phyloP scores from a whole-genome alignment of 2,329 filamentous ascomycete genomes.

The Pseudogymnoascus sp. region DNA sequence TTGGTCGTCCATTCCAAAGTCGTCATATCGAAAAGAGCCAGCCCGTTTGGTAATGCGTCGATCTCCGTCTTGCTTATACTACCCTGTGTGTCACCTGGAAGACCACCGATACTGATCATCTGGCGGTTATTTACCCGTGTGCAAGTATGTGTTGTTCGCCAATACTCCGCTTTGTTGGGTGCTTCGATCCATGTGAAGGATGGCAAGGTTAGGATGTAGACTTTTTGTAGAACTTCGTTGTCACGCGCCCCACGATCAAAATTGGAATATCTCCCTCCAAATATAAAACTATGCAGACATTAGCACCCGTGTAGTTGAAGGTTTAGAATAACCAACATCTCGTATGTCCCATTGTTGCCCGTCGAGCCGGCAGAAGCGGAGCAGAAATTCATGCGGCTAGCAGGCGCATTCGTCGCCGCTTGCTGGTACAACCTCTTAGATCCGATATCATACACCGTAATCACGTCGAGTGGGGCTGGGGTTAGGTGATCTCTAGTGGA shows the following conservation, averaged over 20 bases:
- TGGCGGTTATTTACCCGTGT: too few species aligned
- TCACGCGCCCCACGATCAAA: too few species aligned
- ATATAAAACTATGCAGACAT: conserved; percentile 1
- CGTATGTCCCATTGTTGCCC: conserved; percentile 1
- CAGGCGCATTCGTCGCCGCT: conserved; percentile 2
- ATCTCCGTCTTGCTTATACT: too few species aligned
- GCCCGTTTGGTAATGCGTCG: too few species aligned
- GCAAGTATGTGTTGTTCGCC: too few species aligned
- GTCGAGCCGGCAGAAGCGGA: neutral
- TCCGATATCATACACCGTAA: conserved; percentile 12
- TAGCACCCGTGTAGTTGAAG: too few species aligned
- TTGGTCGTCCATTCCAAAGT: too few species aligned
- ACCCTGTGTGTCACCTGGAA: too few species aligned
- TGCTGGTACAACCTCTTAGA: conserved; percentile 10
- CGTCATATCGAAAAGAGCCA: too few species aligned
- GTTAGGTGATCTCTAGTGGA: neutral
- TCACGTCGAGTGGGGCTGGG: neutral
- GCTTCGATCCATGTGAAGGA: conserved; percentile 18
- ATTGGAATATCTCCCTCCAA: neutral
- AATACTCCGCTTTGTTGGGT: neutral
- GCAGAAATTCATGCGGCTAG: conserved; percentile 10
- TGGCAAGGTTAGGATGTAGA: conserved; percentile 19
- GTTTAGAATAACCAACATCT: conserved; percentile 11
- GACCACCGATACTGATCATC: too few species aligned
- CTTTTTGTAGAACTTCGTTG: neutral